Conservation (phyloP, 2,329 filamentous ascomycete species). For the Cyphellophora attinorum region DNA sequence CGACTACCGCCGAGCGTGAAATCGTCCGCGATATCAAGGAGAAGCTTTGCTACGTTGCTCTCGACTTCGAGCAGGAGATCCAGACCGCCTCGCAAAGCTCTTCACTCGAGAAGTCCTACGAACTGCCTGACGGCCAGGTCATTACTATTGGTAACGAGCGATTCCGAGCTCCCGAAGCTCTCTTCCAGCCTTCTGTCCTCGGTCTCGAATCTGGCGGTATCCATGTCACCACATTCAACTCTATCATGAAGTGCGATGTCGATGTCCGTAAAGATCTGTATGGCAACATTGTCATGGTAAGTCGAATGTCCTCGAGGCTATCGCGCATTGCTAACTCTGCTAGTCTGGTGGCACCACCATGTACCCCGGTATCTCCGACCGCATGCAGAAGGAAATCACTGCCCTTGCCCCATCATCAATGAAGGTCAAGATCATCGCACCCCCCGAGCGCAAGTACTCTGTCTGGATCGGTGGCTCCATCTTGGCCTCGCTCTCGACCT, state of each 20-base stretch:
- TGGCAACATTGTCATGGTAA: constrained; percentile 99
- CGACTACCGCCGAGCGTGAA: constrained; percentile 99
- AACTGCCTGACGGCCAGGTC: constrained; percentile 98
- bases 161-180: constrained; percentile 98
- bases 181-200: constrained; percentile 97
- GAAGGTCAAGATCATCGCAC: constrained; percentile 99
- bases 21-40: constrained; percentile 99
- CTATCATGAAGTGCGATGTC: constrained; percentile 99
- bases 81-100: constrained; percentile 99
- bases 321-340: constrained; percentile 12
- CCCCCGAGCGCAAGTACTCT: constrained; percentile 99
- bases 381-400: constrained; percentile 99
- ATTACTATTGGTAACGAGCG: constrained; percentile 99
- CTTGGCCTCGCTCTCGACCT: constrained; percentile 96
- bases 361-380: constrained; percentile 99
- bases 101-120: constrained; percentile 98
- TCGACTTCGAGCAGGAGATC: constrained; percentile 99
- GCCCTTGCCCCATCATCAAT: constrained; percentile 97
- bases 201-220: constrained; percentile 98
- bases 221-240: constrained; percentile 99
- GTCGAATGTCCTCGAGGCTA: constrained; percentile 28
- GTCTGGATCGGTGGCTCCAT: constrained; percentile 99
- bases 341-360: constrained; percentile 99
- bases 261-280: constrained; percentile 99
- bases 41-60: constrained; percentile 99